A percentile compares a stretch with the other conserved stretches of the same genome.
phyloP scores from a whole-genome alignment of 495 filamentous ascomycete species.

The Clohesyomyces aquaticus region DNA sequence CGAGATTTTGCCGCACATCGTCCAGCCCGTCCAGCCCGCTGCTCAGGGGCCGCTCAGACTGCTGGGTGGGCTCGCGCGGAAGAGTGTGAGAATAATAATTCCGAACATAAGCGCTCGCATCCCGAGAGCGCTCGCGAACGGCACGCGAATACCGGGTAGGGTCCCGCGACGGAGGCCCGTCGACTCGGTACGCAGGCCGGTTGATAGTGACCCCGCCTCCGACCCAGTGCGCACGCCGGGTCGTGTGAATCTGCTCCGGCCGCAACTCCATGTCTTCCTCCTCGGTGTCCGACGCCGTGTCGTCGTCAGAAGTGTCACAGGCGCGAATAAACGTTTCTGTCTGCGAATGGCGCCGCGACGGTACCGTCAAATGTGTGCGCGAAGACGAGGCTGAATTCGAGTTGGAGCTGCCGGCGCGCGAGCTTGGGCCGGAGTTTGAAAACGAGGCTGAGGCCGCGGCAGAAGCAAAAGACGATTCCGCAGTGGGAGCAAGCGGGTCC shows the following conservation, averaged over 20 bases:
- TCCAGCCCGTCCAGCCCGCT: slow-evolving; percentile 39
- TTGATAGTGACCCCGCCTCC: too few species aligned
- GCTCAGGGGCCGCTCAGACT: not conserved
- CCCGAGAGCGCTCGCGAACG: slow-evolving; percentile 28
- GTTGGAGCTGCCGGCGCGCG: slow-evolving; percentile 40
- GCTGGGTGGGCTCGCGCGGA: not conserved
- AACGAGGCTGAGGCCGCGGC: slow-evolving; percentile 58
- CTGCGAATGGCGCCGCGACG: slow-evolving; percentile 27
- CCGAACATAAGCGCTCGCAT: slow-evolving; percentile 25
- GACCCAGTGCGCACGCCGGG: not conserved
- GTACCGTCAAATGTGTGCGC: slow-evolving; percentile 43
- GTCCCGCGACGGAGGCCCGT: slow-evolving; percentile 26
- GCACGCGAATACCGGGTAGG: slow-evolving; percentile 24
- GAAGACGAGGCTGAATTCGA: slow-evolving; percentile 51
- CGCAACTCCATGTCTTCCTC: slow-evolving; percentile 19
- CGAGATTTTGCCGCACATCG: slow-evolving; percentile 19
- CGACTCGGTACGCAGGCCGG: not conserved
- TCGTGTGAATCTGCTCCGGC: not conserved
- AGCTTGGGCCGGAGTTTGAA: slow-evolving; percentile 45
- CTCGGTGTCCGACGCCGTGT: slow-evolving; percentile 37
- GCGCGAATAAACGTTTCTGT: slow-evolving; percentile 23
- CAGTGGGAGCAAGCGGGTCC: slow-evolving; percentile 78
- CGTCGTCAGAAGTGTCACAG: slow-evolving; percentile 39
- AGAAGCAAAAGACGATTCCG: slow-evolving; percentile 77
- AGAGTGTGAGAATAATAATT: slow-evolving; percentile 7